Base-by-base conservation (phyloP, 768 basidiomycete genomes). In the Kwoniella dejecticola region DNA sequence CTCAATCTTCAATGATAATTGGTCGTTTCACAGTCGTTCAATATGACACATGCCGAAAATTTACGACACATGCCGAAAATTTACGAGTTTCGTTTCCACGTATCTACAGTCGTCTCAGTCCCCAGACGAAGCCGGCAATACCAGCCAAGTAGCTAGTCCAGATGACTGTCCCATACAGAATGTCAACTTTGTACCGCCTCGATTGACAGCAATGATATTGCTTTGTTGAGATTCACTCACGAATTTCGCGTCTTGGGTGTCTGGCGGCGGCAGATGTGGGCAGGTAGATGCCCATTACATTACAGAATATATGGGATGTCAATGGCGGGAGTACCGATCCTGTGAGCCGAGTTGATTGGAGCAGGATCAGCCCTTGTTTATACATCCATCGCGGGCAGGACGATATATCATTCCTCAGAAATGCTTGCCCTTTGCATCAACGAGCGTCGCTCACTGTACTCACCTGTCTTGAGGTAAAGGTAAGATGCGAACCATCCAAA, bases 401-500 rank as follows among this genome's bases (percentile, higher is more conserved):
- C n/a, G n/a, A n/a, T n/a, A n/a, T n/a, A n/a, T n/a, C n/a, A n/a
- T n/a, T n/a, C n/a, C n/a, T n/a, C n/a, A n/a, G n/a, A n/a, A n/a
- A n/a, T n/a, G n/a, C n/a, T n/a, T n/a, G n/a, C n/a, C n/a, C n/a
- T n/a, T n/a, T n/a, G n/a, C n/a, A 33, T 19, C 31, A 42, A 40
- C 19, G 49, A 4, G n/a, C 19, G 26, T 33, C 33, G 7, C 17
- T 42, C 17, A 42, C 0, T 23, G 27, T 15, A 64, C 75, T 38
- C 41, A 77, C 88, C 86, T 3, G 93, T 92, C 49, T 89, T 86
- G 7, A 95, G 82, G 80, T 93, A 91, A 42, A 96, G 83, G 79
- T 86, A 96, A 3, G 90, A 84, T 23, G 86, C 87, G 78, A 89
- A 89, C 77, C 88, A 89, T 3, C 96, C 96, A 69, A 98, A 98